Evolutionary conservation across 2,329 filamentous ascomycete genomes (phyloP).

Genomic region (Ceratocystis cubensis): DNA sequence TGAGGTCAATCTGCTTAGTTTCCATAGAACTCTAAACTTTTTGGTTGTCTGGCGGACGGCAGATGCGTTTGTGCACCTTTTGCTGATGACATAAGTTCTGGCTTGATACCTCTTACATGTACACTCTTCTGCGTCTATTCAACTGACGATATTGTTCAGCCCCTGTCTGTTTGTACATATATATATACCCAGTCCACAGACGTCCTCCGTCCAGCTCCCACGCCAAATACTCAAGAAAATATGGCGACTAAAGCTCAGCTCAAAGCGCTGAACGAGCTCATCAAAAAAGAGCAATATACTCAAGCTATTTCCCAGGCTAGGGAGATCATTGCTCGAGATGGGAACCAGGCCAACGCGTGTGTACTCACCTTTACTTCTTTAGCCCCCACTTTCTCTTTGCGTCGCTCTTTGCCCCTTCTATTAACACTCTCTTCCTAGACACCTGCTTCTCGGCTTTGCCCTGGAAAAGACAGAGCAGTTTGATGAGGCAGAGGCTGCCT

Average conservation of each 20-base stretch:
- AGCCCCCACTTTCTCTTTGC: not conserved
- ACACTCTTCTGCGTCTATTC: too few relatives aligned
- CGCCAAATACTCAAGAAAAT: slow-evolving; percentile 10
- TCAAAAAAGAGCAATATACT: slow-evolving; percentile 68
- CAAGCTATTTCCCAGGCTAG: slow-evolving; percentile 59
- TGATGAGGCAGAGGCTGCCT: slow-evolving; percentile 64
- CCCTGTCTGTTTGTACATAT: not conserved
- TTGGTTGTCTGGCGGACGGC: not conserved
- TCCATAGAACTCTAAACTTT: not conserved
- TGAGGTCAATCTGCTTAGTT: not conserved
- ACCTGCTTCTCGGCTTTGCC: slow-evolving; percentile 74
- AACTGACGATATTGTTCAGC: too few relatives aligned
- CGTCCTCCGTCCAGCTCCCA: too few relatives aligned
- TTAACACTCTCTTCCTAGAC: slow-evolving; percentile 11
- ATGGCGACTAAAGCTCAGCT: slow-evolving; percentile 59
- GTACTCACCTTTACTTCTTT: slow-evolving; percentile 25
- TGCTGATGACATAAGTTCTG: not conserved
- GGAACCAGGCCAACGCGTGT: slow-evolving; percentile 70
- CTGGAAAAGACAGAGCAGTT: slow-evolving; percentile 61
- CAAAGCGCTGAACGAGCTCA: slow-evolving; percentile 66
- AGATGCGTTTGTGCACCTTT: not conserved
- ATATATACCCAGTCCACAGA: not conserved
- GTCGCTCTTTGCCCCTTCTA: not conserved
- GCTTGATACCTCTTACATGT: not conserved
- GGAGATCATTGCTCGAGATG: slow-evolving; percentile 56